Base-by-base conservation (phyloP, 257 asterid species). In the Capsicum pubescens region DNA sequence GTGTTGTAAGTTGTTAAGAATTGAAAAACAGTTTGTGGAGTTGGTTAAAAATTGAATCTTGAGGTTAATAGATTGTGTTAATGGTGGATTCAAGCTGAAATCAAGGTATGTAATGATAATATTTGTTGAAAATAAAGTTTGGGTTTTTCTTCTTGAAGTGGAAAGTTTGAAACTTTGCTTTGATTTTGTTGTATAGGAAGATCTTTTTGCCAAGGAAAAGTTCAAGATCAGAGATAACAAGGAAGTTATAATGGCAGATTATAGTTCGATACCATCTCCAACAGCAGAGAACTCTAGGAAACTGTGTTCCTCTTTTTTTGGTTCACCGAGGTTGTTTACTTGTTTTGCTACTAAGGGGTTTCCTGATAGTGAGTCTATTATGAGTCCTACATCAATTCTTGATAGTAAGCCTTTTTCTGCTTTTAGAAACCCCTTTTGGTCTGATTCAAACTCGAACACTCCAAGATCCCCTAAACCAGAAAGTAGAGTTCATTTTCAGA, bases 361-460 rank as follows among this genome's bases (percentile, higher is more conserved):
- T 21, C 7, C 67, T 83, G 97, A 92, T 35, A 71, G 91, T 78
- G 98, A 94, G 63, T 87, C 94, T 81, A 77, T 82, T 57, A 87
- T 86, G 88, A 88, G 97, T 81, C 99, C 99, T 14, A 93, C 97
- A 85, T 95, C 99, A 82, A 92, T 93, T 55, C 97, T 93, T 83
- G 97, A 94, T 74, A 54, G 77, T 44, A 93, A 90, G 80, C 87
- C 93, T 13, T 90, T 86, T 44, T 86, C 88, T 52, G 84, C 86
- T 55, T 71, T 91, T 3, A 90, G 79, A 80, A 90, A 86, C 84
- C 92, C 98, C 26, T 89, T 90, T 78, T 88, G 90, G 90, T 81
- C 88, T 76, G 92, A 91, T 63, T 26, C 87, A 48, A 88, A 68
- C 77, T 14, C 77, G 15, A 39, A 59, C 86, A 59, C 85, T 54